Evolutionary conservation across 116 monocot genomes (phyloP).

Genomic region (Zostera marina): DNA sequence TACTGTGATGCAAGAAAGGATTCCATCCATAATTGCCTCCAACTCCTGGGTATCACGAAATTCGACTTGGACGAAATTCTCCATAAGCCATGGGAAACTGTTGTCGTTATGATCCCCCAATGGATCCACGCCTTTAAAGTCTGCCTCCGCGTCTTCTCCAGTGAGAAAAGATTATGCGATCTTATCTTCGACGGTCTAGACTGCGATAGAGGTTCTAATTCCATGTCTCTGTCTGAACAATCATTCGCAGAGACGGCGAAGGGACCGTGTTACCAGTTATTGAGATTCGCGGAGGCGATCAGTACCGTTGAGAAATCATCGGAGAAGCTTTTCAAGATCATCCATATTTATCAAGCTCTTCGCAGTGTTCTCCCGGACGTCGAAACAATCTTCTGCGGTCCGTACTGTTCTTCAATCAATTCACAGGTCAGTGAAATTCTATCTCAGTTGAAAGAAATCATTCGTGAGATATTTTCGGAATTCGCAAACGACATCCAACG

Average conservation of each 20-base stretch:
- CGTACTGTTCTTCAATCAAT: constrained; percentile 19
- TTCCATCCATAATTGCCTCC: constrained; percentile 33
- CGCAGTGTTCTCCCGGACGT: constrained; percentile 50
- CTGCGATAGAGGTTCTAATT: neutral
- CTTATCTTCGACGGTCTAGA: constrained; percentile 34
- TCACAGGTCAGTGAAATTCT: constrained; percentile 40
- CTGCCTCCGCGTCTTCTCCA: constrained; percentile 52
- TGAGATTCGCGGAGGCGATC: constrained; percentile 38
- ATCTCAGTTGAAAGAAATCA: constrained; percentile 41
- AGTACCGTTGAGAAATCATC: constrained; percentile 47
- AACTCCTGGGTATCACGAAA: constrained; percentile 45
- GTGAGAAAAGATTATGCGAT: constrained; percentile 51
- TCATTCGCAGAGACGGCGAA: constrained; percentile 49
- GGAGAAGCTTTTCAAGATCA: constrained; percentile 83
- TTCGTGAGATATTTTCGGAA: constrained; percentile 49
- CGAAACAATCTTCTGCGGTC: constrained; percentile 26
- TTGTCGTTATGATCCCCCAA: constrained; percentile 42
- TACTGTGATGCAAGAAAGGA: constrained; percentile 35
- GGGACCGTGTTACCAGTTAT: constrained; percentile 37
- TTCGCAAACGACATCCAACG: constrained; percentile 55
- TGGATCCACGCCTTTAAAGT: constrained; percentile 59
- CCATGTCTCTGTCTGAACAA: constrained; percentile 12
- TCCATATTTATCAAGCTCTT: constrained; percentile 60
- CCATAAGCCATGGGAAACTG: constrained; percentile 38
- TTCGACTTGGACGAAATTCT: constrained; percentile 59